A percentile compares a stretch with the other conserved stretches of the same genome.
These are phyloP conservation scores for Chaetomium sp. DNA, from an alignment of 2,329 filamentous ascomycete genomes.

Conservation along the genomic window DNA sequence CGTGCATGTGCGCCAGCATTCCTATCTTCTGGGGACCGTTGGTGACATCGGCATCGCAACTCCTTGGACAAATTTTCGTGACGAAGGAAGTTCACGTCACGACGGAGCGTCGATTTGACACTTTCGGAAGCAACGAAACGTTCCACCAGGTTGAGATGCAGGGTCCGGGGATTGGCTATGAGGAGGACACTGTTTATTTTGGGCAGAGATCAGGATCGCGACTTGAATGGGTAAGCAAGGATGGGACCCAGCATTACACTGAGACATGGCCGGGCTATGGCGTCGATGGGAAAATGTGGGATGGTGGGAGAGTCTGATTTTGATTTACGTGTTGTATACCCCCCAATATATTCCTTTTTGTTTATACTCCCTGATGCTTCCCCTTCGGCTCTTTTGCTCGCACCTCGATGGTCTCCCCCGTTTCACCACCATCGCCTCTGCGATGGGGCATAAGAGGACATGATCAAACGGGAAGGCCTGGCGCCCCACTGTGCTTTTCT, in stretches of 20 bases:
- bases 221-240: conserved; percentile 4
- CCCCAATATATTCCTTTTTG: no score
- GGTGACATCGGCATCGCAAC: conserved; percentile 2
- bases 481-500: no score
- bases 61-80: conserved; percentile 14
- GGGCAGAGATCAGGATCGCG: background rate
- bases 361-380: no score
- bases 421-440: no score
- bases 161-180: background rate
- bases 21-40: conserved; percentile 17
- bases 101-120: conserved; percentile 5
- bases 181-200: background rate
- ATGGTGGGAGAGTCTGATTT: no score
- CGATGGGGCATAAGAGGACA: no score
- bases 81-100: conserved; percentile 13
- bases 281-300: no score
- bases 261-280: background rate
- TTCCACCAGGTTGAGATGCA: conserved; percentile 5
- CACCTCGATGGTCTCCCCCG: no score
- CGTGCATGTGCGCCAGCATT: conserved; percentile 17
- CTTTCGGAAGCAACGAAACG: conserved; percentile 4
- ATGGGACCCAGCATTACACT: background rate
- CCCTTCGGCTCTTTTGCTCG: no score
- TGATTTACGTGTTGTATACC: no score
- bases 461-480: no score